These are phyloP conservation scores for Penicillium sp. DNA, from an alignment of 2,329 filamentous ascomycete genomes.

Conservation along the genomic window DNA sequence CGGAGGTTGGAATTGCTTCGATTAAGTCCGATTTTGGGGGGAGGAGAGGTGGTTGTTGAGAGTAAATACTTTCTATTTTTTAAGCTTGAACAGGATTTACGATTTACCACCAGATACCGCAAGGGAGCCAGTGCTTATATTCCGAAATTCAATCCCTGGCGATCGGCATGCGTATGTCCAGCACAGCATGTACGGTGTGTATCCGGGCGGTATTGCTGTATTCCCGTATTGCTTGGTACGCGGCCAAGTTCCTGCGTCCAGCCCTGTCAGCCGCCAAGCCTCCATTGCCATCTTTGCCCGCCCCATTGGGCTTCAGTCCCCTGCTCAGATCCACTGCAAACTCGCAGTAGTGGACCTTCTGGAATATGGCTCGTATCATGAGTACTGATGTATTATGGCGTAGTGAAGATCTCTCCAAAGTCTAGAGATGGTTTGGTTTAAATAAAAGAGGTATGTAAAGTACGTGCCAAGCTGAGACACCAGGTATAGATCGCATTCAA, in stretches of 20 bases:
- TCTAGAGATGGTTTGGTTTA: too few relatives aligned
- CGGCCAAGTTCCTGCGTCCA: slow-evolving; percentile 8
- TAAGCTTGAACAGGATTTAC: neutral
- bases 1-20: neutral
- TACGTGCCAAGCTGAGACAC: slow-evolving; percentile 6
- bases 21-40: too few relatives aligned
- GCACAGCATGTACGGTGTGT: too few relatives aligned
- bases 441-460: slow-evolving; percentile 4
- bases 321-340: neutral
- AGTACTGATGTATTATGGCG: too few relatives aligned
- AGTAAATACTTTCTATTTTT: too few relatives aligned
- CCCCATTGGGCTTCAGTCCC: neutral
- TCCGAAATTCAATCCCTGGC: neutral
- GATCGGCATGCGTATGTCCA: neutral
- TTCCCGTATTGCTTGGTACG: slow-evolving; percentile 5
- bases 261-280: slow-evolving; percentile 23
- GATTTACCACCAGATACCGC: neutral
- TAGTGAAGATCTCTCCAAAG: too few relatives aligned
- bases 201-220: too few relatives aligned
- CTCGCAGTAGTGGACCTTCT: slow-evolving; percentile 2
- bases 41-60: too few relatives aligned
- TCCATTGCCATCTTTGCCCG: neutral
- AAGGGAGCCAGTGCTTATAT: neutral
- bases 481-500: neutral
- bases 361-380: neutral